phyloP scores from a whole-genome alignment of 345 rosid genomes.

The Sisymbrium altissimum region DNA sequence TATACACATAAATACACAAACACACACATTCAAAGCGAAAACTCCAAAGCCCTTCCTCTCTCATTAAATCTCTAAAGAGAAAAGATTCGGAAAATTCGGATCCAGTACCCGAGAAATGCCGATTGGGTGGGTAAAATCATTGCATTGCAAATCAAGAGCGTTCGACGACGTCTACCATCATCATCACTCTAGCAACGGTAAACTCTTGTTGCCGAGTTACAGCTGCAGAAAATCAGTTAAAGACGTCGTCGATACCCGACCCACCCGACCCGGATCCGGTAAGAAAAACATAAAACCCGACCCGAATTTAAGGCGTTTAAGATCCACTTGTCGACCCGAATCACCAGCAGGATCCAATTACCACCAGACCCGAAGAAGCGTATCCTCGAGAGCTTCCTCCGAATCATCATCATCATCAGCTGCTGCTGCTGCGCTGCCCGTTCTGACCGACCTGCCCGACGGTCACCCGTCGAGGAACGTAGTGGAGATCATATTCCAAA shows the following conservation, averaged over 20 bases:
- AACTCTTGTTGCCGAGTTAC: constrained; percentile 47
- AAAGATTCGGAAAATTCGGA: constrained; percentile 5
- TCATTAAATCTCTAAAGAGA: neutral
- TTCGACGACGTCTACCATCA: constrained; percentile 70
- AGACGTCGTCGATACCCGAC: constrained; percentile 63
- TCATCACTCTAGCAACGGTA: constrained; percentile 42
- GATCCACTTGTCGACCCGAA: constrained; percentile 32
- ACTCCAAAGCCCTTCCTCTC: neutral
- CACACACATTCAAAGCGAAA: too few species aligned
- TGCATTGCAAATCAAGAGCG: constrained; percentile 94
- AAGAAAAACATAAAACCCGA: too few species aligned
- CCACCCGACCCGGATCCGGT: too few species aligned
- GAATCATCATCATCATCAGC: too few species aligned
- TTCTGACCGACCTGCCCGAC: constrained; percentile 68
- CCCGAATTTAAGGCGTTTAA: constrained; percentile 15
- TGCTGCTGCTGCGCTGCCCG: constrained; percentile 43
- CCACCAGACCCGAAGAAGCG: constrained; percentile 35
- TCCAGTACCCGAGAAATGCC: constrained; percentile 55
- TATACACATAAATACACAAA: neutral
- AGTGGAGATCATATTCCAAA: constrained; percentile 89
- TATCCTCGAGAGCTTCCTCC: constrained; percentile 33
- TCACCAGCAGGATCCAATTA: constrained; percentile 10
- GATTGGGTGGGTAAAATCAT: constrained; percentile 74
- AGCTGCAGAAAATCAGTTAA: constrained; percentile 66
- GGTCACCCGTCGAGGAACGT: constrained; percentile 96